Evolutionary conservation across 495 filamentous ascomycete species (phyloP), one percentile per base, ranked within the genome.

Genomic region (Mycothermus thermophilus): DNA sequence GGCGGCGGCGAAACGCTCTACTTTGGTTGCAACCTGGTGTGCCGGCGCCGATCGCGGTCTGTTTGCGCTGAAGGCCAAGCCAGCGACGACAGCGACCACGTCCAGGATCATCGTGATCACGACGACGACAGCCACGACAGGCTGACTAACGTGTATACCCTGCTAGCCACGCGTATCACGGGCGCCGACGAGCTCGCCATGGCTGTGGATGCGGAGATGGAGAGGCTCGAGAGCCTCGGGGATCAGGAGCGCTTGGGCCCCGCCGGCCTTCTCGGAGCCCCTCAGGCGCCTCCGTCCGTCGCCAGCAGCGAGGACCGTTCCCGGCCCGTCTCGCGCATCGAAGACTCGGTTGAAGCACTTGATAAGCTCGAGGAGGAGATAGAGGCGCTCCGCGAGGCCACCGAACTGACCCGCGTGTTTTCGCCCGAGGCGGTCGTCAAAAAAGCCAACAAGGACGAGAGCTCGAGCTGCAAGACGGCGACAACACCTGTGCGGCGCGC

Each of bases 341-440:
- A 78, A 51, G 75, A 81, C 41, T 77, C 76, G 18, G 66, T 82
- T 16, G 71, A 77, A 47, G 75, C 70, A 27, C 61, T 82, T 12
- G 79, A 83, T 49, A 65, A 65, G 32, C 65, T 83, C 21, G 77
- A 84, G 42, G 78, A 83, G 21, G 66, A 75, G 27, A 57, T 79
- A 7, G 77, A 79, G 41, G 60, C 55, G 10, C 45, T 66, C 21
- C 43, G 51, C 16, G 57, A 67, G 23, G 57, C 75, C 29, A 57
- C 62, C 14, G 51, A 42, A 15, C 43, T 63, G n/a, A 47, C 53
- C 17, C 46, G 44, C 18, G 46, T 56, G 19, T 34, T 64, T 14
- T 59, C 66, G 10, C 48, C 58, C 1, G 55, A 58, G 23, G 27
- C 19, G n/a, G 16, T 18, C 25, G 12, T 22, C 2, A 19, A 32